These are phyloP conservation scores for Paramarasmius palmivorus DNA, from an alignment of 1,284 basidiomycete genomes.

Conservation along the genomic window DNA sequence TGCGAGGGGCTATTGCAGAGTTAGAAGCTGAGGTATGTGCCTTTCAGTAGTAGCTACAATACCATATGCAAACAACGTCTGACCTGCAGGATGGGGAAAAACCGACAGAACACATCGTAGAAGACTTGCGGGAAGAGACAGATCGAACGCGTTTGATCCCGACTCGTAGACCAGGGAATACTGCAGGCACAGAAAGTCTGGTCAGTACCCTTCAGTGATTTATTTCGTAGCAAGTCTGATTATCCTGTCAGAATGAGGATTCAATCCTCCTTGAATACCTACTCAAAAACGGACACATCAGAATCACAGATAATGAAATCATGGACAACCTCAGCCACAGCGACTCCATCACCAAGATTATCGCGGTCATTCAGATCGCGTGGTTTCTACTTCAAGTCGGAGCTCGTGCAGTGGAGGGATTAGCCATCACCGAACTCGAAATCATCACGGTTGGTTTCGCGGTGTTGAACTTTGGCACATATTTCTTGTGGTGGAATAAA, in stretches of 20 bases:
- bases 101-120: too few relatives aligned
- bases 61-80: too few relatives aligned
- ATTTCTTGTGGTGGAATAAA: constrained; percentile 3
- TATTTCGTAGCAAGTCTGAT: not conserved
- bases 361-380: not conserved
- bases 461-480: not conserved
- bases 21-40: too few relatives aligned
- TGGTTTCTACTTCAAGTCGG: not conserved
- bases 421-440: not conserved
- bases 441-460: not conserved
- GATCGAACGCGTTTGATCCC: too few relatives aligned
- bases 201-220: too few relatives aligned
- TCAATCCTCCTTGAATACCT: not conserved
- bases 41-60: too few relatives aligned
- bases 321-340: not conserved
- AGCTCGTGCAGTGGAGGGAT: not conserved
- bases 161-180: too few relatives aligned
- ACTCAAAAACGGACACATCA: not conserved
- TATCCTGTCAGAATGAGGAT: not conserved
- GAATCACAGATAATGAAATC: not conserved
- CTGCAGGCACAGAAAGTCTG: not conserved
- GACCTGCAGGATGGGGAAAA: too few relatives aligned
- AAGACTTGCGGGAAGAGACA: too few relatives aligned
- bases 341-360: not conserved
- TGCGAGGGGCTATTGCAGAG: too few relatives aligned